Evolutionary conservation across 2,329 filamentous ascomycete genomes (phyloP), one percentile per base, ranked within the genome.

Genomic region (Paradendryphiella salina): DNA sequence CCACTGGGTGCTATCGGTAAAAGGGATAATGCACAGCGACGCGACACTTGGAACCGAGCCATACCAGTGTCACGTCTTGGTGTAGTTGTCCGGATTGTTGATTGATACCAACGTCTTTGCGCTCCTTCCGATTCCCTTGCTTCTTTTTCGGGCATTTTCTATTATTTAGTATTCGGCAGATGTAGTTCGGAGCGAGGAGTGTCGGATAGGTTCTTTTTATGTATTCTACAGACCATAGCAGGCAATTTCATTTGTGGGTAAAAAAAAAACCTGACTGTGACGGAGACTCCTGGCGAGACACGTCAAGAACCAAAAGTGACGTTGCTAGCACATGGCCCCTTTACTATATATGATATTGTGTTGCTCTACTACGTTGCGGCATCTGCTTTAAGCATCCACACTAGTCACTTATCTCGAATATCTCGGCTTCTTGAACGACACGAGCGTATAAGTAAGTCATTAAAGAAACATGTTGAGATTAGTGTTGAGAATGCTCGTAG

Each of bases 41-140:
- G 66, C 60, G 59, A 63, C 57, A 56, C 61, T 57, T 63, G 64
- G 54, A 54, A 56, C 55, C 54, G 60, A 63, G 64, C 61, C 61
- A 62, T 59, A 62, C 62, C 61, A 57, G 66, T 66, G 61, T 67
- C 56, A 59, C 67, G 52, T 70, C 56, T 60, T 63, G 60, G 69
- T 70, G 63, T 63, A 64, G 61, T 71, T 71, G 69, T 70, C 64
- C 70, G 65, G 69, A 66, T 69, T 67, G 71, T 71, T 73, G 71
- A 72, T 73, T 72, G 72, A 73, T 73, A 73, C 72, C 72, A 73
- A 71, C 70, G 72, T 71, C 70, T 72, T 72, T 73, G 72, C 72
- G 64, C 68, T 72, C 70, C 65, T 72, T 71, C 60, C 50, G 57
- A 48, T 68, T 66, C 60, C 59, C 63, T 65, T 67, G 58, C 56